Evolutionary conservation across 371 early-diverging fungal species (phyloP), one percentile per base, ranked within the genome.

Genomic region (Blakeslea trispora): DNA sequence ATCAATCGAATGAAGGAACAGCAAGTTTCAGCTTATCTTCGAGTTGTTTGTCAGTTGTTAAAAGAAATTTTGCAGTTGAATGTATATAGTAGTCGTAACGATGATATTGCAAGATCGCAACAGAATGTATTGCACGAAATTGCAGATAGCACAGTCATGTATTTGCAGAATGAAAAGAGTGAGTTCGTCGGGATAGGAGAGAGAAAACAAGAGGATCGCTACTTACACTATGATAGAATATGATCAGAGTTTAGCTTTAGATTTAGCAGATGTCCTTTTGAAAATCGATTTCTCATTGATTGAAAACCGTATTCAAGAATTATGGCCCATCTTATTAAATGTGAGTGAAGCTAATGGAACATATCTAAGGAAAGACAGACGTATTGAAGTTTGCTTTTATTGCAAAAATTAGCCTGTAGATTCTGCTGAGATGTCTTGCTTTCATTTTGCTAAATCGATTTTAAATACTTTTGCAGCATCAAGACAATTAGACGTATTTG

Each of bases 401-500:
- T n/a, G n/a, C n/a, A n/a, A n/a, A n/a, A n/a, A 28, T 28, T 48
- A 75, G 75, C 68, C 78, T 22, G 42, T 22, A 14, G 52, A 53
- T 15, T 34, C 46, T 21, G 72, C 73, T n/a, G 45, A 70, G 24
- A 55, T 42, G 1, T 50, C 63, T 0, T 70, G 71, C 44, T 28
- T 61, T 21, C 45, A 22, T 6, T 59, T 78, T 42, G 64, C 68
- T 1, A 60, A 53, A 18, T 66, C 74, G 11, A 59, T 75, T 32
- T 44, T 78, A 18, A 50, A 61, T 14, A 61, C 66, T 0, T 81
- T 77, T 28, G 60, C 82, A 24, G 81, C 75, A 15, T 75, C 84
- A 5, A 68, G 84, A 50, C 81, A 84, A 39, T 57, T 84, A n/a
- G 75, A 77, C 49, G 56, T 55, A 17, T 78, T 77, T 45, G 42